Percentiles rank a stretch among this genome's conserved stretches.
Evolutionary conservation across 2,329 filamentous ascomycete genomes (phyloP).

Genomic region (Diplodia mutila): DNA sequence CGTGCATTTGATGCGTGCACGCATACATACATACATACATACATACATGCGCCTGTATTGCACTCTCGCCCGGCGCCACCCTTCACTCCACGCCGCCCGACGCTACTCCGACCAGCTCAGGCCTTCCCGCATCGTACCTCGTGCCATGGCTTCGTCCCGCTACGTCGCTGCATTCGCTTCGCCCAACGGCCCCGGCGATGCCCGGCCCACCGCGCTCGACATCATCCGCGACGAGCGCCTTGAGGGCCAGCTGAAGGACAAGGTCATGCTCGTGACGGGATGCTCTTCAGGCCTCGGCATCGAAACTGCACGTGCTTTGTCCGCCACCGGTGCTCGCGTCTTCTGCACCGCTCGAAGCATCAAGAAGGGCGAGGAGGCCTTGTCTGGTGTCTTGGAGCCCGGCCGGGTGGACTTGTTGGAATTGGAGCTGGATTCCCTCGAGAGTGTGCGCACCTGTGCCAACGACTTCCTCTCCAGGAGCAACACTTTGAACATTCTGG

Average conservation of each 20-base stretch:
- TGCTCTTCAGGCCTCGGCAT: conserved; percentile 37
- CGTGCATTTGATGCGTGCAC: not conserved
- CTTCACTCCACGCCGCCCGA: no score
- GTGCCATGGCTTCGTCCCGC: conserved; percentile 21
- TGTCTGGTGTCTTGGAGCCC: conserved; percentile 29
- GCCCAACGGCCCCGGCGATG: conserved; percentile 44
- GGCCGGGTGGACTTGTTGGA: conserved; percentile 42
- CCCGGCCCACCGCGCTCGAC: conserved; percentile 47
- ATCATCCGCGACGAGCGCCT: conserved; percentile 46
- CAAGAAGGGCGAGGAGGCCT: conserved; percentile 38
- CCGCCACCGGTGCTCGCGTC: conserved; percentile 50
- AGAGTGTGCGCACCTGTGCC: conserved; percentile 32
- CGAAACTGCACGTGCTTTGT: conserved; percentile 45
- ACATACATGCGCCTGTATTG: not conserved
- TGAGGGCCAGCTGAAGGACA: conserved; percentile 37
- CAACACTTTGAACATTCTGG: conserved; percentile 41
- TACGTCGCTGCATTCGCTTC: conserved; percentile 31
- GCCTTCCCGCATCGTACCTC: not conserved
- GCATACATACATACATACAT: not conserved
- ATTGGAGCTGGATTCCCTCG: conserved; percentile 33
- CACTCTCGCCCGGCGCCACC: no score
- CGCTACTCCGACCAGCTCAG: no score
- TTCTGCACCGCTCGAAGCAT: conserved; percentile 51
- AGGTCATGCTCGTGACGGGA: conserved; percentile 38
- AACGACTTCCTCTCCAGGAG: conserved; percentile 30